Base-by-base conservation (phyloP, 83 land plant species). In the Picea mariana region DNA sequence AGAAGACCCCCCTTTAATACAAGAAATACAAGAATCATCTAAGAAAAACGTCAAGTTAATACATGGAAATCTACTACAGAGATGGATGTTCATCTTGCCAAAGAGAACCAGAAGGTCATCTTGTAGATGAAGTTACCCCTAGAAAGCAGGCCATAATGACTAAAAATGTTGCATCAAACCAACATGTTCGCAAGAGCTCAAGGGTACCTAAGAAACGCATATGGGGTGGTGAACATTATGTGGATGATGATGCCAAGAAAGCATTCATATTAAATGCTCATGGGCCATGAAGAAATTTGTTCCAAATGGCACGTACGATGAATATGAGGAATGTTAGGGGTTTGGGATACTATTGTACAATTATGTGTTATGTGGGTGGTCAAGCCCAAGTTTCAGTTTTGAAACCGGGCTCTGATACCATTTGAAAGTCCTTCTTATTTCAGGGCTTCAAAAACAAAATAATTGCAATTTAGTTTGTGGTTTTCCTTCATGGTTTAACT, bases 181-280 rank as follows among this genome's bases (percentile, higher is more conserved):
- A 88, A 12, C 76, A 87, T 44, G 84, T 81, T 55, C 89, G 95
- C 12, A 92, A 92, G 84, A 92, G 95, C 88, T 87, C 79, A 44
- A 79, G 91, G 82, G 87, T 82, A 2, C 91, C 95, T 6, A 92
- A 92, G 78, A 87, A 67, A 67, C 91, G 89, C 18, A 84, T 82
- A 4, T 13, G 82, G 2, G 91, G 85, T 85, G 88, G 83, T 52
- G 91, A 60, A 75, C 81, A 85, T 85, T 84, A 58, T 58, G 16
- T 80, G 63, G 91, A 87, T 4, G 89, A 89, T 40, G 83, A 86
- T 31, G 92, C 85, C 79, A 4, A 91, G 73, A 90, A 86, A 78
- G 83, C 87, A 12, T 84, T 86, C 83, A 91, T 69, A 82, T 84
- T 58, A 91, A 85, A 82, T 87, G 83, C 17, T 58, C 60, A 58